Evolutionary conservation across 163 green algal genomes (phyloP), one percentile per base, ranked within the genome.

Genomic region (Chlamydomonas reinhardtii): DNA sequence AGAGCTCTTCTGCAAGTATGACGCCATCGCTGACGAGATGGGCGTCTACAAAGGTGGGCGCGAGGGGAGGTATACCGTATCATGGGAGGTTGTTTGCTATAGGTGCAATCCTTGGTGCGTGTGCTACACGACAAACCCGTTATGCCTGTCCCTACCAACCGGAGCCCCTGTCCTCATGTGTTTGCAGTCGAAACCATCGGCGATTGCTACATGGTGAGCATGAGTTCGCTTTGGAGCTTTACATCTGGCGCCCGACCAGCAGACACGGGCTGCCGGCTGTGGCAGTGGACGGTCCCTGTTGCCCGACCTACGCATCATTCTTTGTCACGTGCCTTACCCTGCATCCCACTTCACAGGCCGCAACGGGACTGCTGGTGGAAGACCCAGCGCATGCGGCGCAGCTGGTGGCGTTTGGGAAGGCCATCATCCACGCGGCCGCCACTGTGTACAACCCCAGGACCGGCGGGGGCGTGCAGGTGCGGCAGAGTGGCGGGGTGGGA

Each of bases 1-100:
- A 85, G 80, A 89, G 76, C 70, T 89, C 35, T 89, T 89, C 31
- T 85, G 68, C 65, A 84, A 84, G 66, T 89, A 89, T 71, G 84
- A 89, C 59, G 76, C 39, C 14, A 71, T 90, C 0, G 82, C 75
- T 39, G 74, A 74, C n/a, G 66, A 88, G 66, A 72, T 82, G 82
- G 82, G 82, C 62, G 48, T 86, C 25, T 86, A 86, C 56, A 88
- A 88, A 73, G 80, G 79, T 86, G 66, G 14, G 78, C 39, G 39
- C 5, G 5, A 48, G 8, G 39, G 39, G 39, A 5, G 39, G 48
- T 56, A 56, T 54, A 54, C 43, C 43, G 43, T 6, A 11, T 16
- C 43, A 16, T 6, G 43, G 43, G 43, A 54, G 43, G n/a, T n/a
- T n/a, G n/a, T n/a, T n/a, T n/a, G n/a, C n/a, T n/a, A n/a, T n/a